Evolutionary conservation across 2,329 filamentous ascomycete genomes (phyloP).

Genomic region (Alternaria angustiovoidea): DNA sequence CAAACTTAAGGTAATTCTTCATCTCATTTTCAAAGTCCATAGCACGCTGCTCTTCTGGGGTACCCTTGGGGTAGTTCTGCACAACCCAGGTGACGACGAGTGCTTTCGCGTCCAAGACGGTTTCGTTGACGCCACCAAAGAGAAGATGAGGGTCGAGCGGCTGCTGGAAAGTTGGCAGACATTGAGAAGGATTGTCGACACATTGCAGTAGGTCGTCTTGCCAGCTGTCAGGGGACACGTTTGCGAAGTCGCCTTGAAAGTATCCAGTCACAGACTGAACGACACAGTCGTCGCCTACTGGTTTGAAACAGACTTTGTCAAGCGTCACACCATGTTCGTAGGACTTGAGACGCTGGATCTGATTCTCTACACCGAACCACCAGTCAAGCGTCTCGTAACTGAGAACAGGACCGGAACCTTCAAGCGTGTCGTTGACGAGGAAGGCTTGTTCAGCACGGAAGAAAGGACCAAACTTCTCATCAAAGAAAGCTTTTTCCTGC

Average conservation of each 20-base stretch:
- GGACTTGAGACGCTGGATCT: constrained; percentile 76
- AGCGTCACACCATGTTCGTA: constrained; percentile 72
- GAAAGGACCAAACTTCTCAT: constrained; percentile 91
- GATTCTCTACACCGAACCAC: constrained; percentile 92
- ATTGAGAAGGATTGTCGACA: constrained; percentile 77
- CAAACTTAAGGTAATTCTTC: constrained; percentile 75
- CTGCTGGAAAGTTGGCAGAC: constrained; percentile 87
- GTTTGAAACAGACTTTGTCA: constrained; percentile 92
- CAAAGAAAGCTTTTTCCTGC: constrained; percentile 92
- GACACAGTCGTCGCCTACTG: constrained; percentile 86
- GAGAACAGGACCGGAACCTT: constrained; percentile 76
- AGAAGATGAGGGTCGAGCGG: constrained; percentile 87
- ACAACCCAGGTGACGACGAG: constrained; percentile 95
- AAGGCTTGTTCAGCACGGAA: constrained; percentile 95
- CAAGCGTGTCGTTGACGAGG: constrained; percentile 83
- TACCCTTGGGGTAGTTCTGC: constrained; percentile 81
- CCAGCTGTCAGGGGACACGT: constrained; percentile 74
- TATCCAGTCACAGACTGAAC: constrained; percentile 93
- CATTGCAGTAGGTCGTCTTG: constrained; percentile 75
- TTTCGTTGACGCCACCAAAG: constrained; percentile 78
- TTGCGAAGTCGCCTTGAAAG: constrained; percentile 72
- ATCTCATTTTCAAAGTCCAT: constrained; percentile 90
- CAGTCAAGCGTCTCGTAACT: constrained; percentile 88
- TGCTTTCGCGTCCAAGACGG: constrained; percentile 75
- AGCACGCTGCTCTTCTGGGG: constrained; percentile 72